Conservation (phyloP, 2,329 filamentous ascomycete genomes). For the Xylaria sp. region DNA sequence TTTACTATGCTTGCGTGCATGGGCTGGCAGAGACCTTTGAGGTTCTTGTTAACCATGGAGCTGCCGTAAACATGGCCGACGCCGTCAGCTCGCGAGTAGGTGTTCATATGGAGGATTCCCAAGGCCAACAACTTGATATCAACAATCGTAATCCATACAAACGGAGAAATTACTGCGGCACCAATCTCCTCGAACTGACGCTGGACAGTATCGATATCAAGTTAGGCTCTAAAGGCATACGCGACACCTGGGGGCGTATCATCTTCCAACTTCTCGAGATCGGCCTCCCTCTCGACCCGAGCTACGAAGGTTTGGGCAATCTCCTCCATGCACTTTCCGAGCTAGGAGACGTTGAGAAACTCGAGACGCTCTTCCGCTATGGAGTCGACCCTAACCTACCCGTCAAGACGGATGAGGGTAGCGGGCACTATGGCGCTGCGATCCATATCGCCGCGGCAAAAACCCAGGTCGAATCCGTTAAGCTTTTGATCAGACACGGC, state of each 20-base stretch:
- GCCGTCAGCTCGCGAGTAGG: not conserved
- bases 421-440: not conserved
- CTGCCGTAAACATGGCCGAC: not conserved
- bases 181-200: not conserved
- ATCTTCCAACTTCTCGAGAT: not conserved
- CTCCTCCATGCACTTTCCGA: not conserved
- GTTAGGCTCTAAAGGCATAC: not conserved
- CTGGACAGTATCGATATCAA: not conserved
- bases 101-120: not conserved
- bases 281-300: not conserved
- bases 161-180: not conserved
- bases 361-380: not conserved
- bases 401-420: not conserved
- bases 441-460: not conserved
- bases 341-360: not conserved
- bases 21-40: not conserved
- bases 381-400: not conserved
- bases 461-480: not conserved
- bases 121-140: not conserved
- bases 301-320: not conserved
- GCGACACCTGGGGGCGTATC: not conserved
- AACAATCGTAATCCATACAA: not conserved
- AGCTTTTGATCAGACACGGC: not conserved
- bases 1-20: not conserved
- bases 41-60: not conserved